These are phyloP conservation scores for Pezicula carpinea DNA, from an alignment of 2,329 filamentous ascomycete genomes.

Conservation along the genomic window DNA sequence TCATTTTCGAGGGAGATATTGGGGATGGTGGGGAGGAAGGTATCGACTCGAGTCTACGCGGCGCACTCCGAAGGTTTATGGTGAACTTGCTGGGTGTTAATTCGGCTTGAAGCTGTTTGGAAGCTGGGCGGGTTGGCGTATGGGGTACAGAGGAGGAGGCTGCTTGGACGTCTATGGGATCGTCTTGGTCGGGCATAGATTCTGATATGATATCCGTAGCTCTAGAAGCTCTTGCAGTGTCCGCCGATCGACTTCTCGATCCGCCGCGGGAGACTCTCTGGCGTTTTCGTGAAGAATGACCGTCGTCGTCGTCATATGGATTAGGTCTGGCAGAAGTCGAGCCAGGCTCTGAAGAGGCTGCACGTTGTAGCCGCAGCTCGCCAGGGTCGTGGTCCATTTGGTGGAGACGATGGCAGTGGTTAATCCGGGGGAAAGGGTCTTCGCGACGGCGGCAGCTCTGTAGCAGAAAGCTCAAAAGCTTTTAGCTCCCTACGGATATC, in stretches of 20 bases:
- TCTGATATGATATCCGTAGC: constrained; percentile 14
- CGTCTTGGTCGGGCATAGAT: constrained; percentile 11
- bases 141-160: constrained; percentile 24
- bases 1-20: constrained; percentile 27
- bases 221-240: constrained; percentile 24
- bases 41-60: constrained; percentile 34
- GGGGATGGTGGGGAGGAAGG: constrained; percentile 42
- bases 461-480: constrained; percentile 20
- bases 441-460: constrained; percentile 13
- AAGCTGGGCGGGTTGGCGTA: constrained; percentile 25
- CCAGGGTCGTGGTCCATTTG: constrained; percentile 34
- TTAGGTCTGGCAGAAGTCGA: constrained; percentile 51
- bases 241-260: constrained; percentile 49
- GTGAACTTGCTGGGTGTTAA: constrained; percentile 54
- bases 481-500: constrained; percentile 10
- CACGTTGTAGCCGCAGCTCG: constrained; percentile 47
- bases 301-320: constrained; percentile 56
- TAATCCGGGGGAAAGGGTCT: constrained; percentile 36
- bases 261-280: constrained; percentile 54
- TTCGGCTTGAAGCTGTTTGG: constrained; percentile 32
- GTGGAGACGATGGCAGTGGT: constrained; percentile 35
- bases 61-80: constrained; percentile 51
- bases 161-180: constrained; percentile 18
- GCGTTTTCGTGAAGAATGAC: constrained; percentile 47
- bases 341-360: constrained; percentile 57